phyloP scores from a whole-genome alignment of 1,284 basidiomycete genomes.

The Apiotrichum akiyoshidainum region DNA sequence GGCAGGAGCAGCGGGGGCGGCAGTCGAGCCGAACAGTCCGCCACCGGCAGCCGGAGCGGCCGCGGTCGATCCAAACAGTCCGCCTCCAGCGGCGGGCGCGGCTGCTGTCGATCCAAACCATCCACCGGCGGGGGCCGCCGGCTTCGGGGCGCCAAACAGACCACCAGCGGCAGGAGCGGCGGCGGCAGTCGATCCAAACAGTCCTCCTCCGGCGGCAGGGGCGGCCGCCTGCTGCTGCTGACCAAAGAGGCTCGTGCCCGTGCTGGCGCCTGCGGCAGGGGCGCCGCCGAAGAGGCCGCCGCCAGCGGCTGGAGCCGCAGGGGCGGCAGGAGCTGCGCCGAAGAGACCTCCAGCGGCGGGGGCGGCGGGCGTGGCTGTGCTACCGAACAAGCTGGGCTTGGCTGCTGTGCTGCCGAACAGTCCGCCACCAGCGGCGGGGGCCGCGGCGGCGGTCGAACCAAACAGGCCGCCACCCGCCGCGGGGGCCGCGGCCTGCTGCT shows the following conservation, averaged over 20 bases:
- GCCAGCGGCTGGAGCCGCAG: no score
- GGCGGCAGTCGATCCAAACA: no score
- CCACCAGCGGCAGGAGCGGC: background rate
- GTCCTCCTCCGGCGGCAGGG: no score
- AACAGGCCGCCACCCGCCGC: conserved; percentile 8
- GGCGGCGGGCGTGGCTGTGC: background rate
- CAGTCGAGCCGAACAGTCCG: conserved; percentile 17
- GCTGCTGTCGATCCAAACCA: no score
- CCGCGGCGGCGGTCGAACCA: conserved; percentile 9
- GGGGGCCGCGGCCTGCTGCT: conserved; percentile 1
- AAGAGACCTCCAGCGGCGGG: no score
- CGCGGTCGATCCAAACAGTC: conserved; percentile 26
- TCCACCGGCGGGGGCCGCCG: no score
- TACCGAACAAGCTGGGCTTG: conserved; percentile 5
- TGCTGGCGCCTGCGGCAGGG: no score
- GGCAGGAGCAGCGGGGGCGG: background rate
- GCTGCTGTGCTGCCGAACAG: conserved; percentile 12
- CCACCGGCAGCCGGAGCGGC: background rate
- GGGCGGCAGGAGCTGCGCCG: no score
- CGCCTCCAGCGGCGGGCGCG: background rate
- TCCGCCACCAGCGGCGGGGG: conserved; percentile 2
- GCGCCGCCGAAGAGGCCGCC: no score
- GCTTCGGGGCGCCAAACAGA: conserved; percentile 25
- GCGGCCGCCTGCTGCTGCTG: no score
- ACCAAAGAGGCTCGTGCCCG: no score